These are phyloP conservation scores for Coniochaeta prunicola DNA, from an alignment of 2,329 filamentous ascomycete genomes.

Conservation along the genomic window DNA sequence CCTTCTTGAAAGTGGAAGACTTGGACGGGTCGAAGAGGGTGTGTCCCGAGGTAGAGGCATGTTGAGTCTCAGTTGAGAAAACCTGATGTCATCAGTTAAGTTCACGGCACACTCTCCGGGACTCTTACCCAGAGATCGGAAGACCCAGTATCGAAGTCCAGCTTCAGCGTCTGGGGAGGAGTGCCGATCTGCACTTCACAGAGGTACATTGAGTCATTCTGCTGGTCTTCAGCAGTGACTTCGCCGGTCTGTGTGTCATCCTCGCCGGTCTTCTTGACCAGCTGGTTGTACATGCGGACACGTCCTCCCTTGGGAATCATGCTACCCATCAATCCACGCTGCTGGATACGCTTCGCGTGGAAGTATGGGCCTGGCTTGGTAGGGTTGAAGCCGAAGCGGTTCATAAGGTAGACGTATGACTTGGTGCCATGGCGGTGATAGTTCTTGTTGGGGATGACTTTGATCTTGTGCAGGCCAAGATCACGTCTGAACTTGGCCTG, in stretches of 20 bases:
- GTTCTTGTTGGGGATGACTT: constrained; percentile 48
- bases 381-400: constrained; percentile 56
- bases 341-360: constrained; percentile 36
- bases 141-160: constrained; percentile 67
- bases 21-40: constrained; percentile 52
- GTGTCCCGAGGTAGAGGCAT: constrained; percentile 23
- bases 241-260: constrained; percentile 29
- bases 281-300: constrained; percentile 34
- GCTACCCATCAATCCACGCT: constrained; percentile 39
- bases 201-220: constrained; percentile 61
- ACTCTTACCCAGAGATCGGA: constrained; percentile 59
- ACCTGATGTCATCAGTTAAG: constrained; percentile 27
- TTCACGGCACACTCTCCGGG: neutral
- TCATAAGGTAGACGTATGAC: constrained; percentile 54
- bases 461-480: constrained; percentile 35
- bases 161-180: constrained; percentile 50
- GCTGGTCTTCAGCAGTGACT: constrained; percentile 54
- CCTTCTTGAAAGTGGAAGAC: constrained; percentile 51
- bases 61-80: constrained; percentile 43
- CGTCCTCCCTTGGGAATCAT: constrained; percentile 40
- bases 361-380: constrained; percentile 57
- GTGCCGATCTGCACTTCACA: constrained; percentile 58
- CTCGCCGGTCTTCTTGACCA: constrained; percentile 36
- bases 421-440: constrained; percentile 53
- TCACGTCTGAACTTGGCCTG: constrained; percentile 27